These are phyloP conservation scores for Plasmopara viticola DNA, from an alignment of 352 stramenopile genomes.

Conservation along the genomic window DNA sequence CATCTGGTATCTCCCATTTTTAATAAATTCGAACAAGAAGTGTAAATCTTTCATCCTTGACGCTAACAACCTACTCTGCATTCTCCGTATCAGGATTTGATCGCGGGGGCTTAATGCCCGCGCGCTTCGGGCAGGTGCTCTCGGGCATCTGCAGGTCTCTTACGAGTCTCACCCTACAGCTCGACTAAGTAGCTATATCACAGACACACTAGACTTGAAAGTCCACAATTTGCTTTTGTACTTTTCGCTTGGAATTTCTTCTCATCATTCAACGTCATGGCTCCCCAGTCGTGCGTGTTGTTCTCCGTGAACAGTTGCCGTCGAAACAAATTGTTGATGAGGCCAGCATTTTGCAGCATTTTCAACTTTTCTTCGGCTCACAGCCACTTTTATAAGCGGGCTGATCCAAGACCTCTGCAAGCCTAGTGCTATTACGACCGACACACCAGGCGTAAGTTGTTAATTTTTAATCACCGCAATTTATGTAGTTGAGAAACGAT, in stretches of 20 bases:
- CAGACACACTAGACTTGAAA: constrained; percentile 43
- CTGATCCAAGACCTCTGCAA: too few species aligned
- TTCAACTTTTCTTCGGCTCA: too few species aligned
- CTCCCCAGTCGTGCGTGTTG: constrained; percentile 77
- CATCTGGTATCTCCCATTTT: constrained; percentile 23
- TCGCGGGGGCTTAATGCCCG: too few species aligned
- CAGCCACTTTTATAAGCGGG: too few species aligned
- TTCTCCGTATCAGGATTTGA: constrained; percentile 68
- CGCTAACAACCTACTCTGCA: too few species aligned
- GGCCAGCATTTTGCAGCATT: constrained; percentile 67
- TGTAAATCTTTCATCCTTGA: constrained; percentile 82
- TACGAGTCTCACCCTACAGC: too few species aligned
- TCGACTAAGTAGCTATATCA: background rate
- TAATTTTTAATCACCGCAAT: too few species aligned
- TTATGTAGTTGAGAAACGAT: too few species aligned
- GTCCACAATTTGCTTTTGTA: constrained; percentile 53
- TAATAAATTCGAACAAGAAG: constrained; percentile 51
- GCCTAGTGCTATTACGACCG: too few species aligned
- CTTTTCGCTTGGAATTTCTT: constrained; percentile 50
- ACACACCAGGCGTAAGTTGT: too few species aligned
- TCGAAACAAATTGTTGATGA: constrained; percentile 74
- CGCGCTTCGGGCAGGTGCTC: too few species aligned
- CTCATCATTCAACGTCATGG: constrained; percentile 82
- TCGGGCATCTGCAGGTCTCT: too few species aligned
- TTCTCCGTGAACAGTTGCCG: constrained; percentile 76